Evolutionary conservation across 192 early-diverging fungal species (phyloP).

Genomic region (Backusella liffmaniae): DNA sequence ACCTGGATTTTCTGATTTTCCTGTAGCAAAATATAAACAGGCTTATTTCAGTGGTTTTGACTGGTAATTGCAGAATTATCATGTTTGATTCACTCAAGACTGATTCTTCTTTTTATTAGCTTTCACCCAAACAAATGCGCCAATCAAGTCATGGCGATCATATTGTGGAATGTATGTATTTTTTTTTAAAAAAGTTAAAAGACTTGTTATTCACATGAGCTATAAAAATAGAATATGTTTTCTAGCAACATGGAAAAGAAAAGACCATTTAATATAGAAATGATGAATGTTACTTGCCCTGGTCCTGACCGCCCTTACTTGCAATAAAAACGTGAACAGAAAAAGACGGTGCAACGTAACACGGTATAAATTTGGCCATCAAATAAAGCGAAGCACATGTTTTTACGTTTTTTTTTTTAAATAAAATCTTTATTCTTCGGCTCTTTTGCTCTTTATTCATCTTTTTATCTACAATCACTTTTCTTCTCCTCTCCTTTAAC

Average conservation of each 20-base stretch:
- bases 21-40: slow-evolving; percentile 44
- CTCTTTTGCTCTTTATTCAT: background rate
- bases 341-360: background rate
- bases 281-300: slow-evolving; percentile 44
- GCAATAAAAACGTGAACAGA: slow-evolving; percentile 23
- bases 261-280: slow-evolving; percentile 27
- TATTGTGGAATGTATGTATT: slow-evolving; percentile 50
- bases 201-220: background rate
- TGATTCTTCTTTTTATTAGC: slow-evolving; percentile 27
- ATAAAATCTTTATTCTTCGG: background rate
- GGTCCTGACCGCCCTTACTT: slow-evolving; percentile 33
- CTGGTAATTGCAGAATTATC: slow-evolving; percentile 35
- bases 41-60: slow-evolving; percentile 51
- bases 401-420: background rate
- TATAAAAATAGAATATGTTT: slow-evolving; percentile 44
- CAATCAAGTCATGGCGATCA: slow-evolving; percentile 52
- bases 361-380: background rate
- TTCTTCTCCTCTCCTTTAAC: slow-evolving; percentile 10
- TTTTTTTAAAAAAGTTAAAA: background rate
- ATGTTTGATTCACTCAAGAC: background rate
- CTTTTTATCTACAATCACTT: background rate
- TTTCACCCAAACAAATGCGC: slow-evolving; percentile 59
- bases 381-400: slow-evolving; percentile 1
- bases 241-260: slow-evolving; percentile 34
- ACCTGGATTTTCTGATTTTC: slow-evolving; percentile 46